Percentiles rank a stretch among this genome's conserved stretches.
These are phyloP conservation scores for Wickerhamiella brachini DNA, from an alignment of 805 yeast species.

Conservation along the genomic window DNA sequence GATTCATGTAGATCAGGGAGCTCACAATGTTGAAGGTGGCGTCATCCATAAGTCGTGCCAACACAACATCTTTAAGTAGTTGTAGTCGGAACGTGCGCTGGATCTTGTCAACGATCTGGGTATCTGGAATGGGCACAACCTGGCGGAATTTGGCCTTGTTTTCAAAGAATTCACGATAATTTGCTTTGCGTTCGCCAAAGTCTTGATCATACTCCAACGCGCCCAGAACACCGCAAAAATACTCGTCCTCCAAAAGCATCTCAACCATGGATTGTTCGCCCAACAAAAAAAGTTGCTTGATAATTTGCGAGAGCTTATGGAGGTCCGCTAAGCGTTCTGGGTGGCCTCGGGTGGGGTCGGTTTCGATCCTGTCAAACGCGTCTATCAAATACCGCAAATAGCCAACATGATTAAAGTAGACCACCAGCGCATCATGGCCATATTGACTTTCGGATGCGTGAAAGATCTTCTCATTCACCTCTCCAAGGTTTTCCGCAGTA, in stretches of 20 bases:
- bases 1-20: constrained; percentile 54
- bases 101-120: constrained; percentile 39
- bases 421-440: constrained; percentile 46
- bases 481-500: constrained; percentile 35
- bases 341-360: constrained; percentile 3
- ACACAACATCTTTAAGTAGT: constrained; percentile 73
- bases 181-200: constrained; percentile 65
- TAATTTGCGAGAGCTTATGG: constrained; percentile 54
- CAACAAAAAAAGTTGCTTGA: constrained; percentile 52
- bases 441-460: constrained; percentile 49
- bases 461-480: constrained; percentile 41
- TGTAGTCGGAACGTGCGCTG: constrained; percentile 65
- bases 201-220: constrained; percentile 81
- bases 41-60: constrained; percentile 75
- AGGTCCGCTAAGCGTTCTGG: constrained; percentile 37
- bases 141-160: constrained; percentile 53
- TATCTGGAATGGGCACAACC: constrained; percentile 49
- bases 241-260: constrained; percentile 37
- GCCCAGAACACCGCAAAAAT: constrained; percentile 51
- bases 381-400: constrained; percentile 41
- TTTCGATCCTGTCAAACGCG: constrained; percentile 46
- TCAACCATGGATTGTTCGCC: constrained; percentile 56
- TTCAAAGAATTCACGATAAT: constrained; percentile 52
- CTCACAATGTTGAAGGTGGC: constrained; percentile 53
- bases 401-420: constrained; percentile 38